phyloP scores from a whole-genome alignment of 2,329 filamentous ascomycete species.

The Cladosporium velox region DNA sequence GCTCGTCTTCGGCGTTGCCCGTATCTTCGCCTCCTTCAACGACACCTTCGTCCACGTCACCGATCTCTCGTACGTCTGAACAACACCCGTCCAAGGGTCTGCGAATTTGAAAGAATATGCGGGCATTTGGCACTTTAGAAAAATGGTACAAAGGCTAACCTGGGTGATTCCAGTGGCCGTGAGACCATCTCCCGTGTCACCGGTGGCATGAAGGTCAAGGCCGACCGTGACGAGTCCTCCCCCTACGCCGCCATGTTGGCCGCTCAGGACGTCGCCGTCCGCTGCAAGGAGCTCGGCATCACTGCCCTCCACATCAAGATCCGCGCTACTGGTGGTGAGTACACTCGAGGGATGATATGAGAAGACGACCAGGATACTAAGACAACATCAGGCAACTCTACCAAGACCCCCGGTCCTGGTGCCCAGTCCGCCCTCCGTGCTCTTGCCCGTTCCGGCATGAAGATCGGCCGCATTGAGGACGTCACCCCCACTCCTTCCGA shows the following conservation, averaged over 20 bases:
- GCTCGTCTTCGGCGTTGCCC: constrained; percentile 96
- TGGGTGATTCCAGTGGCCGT: constrained; percentile 84
- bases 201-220: constrained; percentile 99
- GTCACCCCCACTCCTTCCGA: constrained; percentile 99
- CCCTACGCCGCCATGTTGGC: constrained; percentile 99
- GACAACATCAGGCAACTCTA: constrained; percentile 77
- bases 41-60: constrained; percentile 86
- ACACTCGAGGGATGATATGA: constrained; percentile 10
- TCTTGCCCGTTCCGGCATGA: constrained; percentile 98
- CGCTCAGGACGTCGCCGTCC: constrained; percentile 85
- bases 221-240: constrained; percentile 99
- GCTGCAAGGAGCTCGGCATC: constrained; percentile 83
- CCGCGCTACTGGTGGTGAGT: constrained; percentile 92
- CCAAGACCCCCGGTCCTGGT: constrained; percentile 99
- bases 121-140: constrained; percentile 25
- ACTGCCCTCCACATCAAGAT: constrained; percentile 99
- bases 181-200: constrained; percentile 99
- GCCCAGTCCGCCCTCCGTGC: constrained; percentile 98
- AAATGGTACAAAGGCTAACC: constrained; percentile 58
- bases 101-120: constrained; percentile 24
- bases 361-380: constrained; percentile 13
- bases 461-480: constrained; percentile 99
- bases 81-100: constrained; percentile 6
- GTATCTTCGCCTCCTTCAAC: constrained; percentile 85
- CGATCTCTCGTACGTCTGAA: constrained; percentile 69